A percentile compares a stretch with the other conserved stretches of the same genome.
phyloP scores from a whole-genome alignment of 1,284 basidiomycete genomes.

The Tilletia caries region DNA sequence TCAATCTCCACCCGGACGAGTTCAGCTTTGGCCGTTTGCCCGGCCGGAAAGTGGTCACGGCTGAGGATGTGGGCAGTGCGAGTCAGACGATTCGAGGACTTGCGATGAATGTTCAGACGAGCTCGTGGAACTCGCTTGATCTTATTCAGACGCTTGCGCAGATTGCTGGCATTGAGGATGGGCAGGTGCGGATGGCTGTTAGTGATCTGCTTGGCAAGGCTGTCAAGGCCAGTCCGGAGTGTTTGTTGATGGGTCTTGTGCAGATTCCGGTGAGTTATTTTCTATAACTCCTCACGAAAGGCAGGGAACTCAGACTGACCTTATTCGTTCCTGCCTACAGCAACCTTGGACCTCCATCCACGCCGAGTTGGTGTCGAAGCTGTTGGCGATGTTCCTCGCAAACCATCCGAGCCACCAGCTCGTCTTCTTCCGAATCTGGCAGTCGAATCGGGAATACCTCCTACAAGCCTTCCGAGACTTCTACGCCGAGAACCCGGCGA shows the following conservation, averaged over 20 bases:
- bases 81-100: conserved; percentile 76
- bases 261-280: conserved; percentile 72
- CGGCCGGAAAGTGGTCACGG: conserved; percentile 36
- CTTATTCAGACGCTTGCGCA: conserved; percentile 81
- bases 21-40: conserved; percentile 68
- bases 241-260: conserved; percentile 87
- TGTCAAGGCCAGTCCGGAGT: conserved; percentile 74
- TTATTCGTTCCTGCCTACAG: conserved; percentile 51
- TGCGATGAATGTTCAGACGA: conserved; percentile 72
- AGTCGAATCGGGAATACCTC: conserved; percentile 78
- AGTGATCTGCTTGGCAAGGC: conserved; percentile 50
- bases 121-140: conserved; percentile 91
- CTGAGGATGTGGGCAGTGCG: conserved; percentile 31
- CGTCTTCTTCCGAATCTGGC: conserved; percentile 93
- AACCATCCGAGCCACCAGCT: conserved; percentile 91
- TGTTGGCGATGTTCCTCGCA: conserved; percentile 84
- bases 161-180: conserved; percentile 82
- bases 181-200: conserved; percentile 39
- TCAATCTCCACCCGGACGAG: conserved; percentile 75
- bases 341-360: conserved; percentile 82
- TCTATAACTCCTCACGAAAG: neutral
- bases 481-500: conserved; percentile 85
- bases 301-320: neutral
- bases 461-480: conserved; percentile 83
- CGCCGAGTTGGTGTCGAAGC: conserved; percentile 75